Evolutionary conservation across 257 asterid species (phyloP).

Genomic region (Nicotiana paniculata): DNA sequence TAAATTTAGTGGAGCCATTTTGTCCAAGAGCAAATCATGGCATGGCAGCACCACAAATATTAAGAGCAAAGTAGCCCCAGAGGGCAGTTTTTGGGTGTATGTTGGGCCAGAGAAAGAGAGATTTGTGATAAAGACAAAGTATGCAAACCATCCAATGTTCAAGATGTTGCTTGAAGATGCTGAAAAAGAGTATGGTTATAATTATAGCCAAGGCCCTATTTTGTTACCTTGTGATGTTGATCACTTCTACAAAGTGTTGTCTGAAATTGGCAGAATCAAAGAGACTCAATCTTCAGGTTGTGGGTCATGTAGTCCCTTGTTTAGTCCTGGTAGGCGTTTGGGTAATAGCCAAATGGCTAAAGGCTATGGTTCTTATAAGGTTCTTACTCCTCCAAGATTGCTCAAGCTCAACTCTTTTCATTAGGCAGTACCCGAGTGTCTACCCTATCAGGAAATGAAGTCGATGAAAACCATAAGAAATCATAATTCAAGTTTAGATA

Average conservation of each 20-base stretch:
- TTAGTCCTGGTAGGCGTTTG: slow-evolving; percentile 12
- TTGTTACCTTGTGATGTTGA: slow-evolving; percentile 53
- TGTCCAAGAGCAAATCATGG: slow-evolving; percentile 26
- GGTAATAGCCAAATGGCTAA: slow-evolving; percentile 12
- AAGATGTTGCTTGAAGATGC: slow-evolving; percentile 64
- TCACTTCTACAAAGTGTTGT: slow-evolving; percentile 36
- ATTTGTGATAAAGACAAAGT: slow-evolving; percentile 41
- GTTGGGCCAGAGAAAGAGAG: slow-evolving; percentile 49
- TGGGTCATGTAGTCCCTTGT: slow-evolving; percentile 16
- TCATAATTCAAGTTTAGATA: too few species aligned
- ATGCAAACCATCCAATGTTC: slow-evolving; percentile 52
- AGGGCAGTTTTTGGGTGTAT: slow-evolving; percentile 55
- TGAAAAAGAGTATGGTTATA: slow-evolving; percentile 52
- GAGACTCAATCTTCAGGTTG: background rate
- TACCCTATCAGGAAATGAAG: background rate
- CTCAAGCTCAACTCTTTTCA: slow-evolving; percentile 5
- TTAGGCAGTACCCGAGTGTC: too few species aligned
- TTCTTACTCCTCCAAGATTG: slow-evolving; percentile 10
- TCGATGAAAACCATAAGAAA: background rate
- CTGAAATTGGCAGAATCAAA: slow-evolving; percentile 33
- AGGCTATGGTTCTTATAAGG: slow-evolving; percentile 7
- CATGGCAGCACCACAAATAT: background rate
- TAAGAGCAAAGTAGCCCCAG: slow-evolving; percentile 26
- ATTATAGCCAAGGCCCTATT: slow-evolving; percentile 40
- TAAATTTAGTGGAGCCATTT: background rate